Percentiles rank a stretch among this genome's conserved stretches.
Conservation (phyloP, 2,329 filamentous ascomycete species). For the Diatrype stigma region DNA sequence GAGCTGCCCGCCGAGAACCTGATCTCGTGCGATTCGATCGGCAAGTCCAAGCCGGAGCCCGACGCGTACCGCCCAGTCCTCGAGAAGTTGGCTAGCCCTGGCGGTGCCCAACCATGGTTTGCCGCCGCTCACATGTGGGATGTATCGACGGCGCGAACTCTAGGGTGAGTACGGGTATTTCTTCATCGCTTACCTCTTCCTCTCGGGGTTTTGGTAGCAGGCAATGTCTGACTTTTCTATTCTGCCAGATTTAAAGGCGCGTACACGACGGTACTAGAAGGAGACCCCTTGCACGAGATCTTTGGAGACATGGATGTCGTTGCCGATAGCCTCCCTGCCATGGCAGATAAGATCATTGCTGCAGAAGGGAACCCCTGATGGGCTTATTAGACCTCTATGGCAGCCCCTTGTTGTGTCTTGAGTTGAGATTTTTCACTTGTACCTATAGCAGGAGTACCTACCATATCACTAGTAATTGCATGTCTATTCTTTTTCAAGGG, state of each 20-base stretch:
- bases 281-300: slow-evolving; percentile 44
- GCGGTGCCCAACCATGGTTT: slow-evolving; percentile 44
- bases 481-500: too few relatives aligned
- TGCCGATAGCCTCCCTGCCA: slow-evolving; percentile 39
- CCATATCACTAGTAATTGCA: too few relatives aligned
- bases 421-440: too few relatives aligned
- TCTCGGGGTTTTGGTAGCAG: too few relatives aligned
- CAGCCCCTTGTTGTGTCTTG: background rate
- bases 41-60: slow-evolving; percentile 46
- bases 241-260: slow-evolving; percentile 42
- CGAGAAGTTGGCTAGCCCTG: slow-evolving; percentile 30
- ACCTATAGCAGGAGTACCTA: too few relatives aligned
- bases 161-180: slow-evolving; percentile 29
- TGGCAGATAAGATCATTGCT: slow-evolving; percentile 39
- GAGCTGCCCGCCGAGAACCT: slow-evolving; percentile 48
- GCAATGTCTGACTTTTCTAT: background rate
- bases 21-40: slow-evolving; percentile 44
- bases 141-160: slow-evolving; percentile 45
- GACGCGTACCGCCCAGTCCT: slow-evolving; percentile 37
- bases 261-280: slow-evolving; percentile 50
- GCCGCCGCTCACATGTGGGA: slow-evolving; percentile 60
- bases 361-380: background rate
- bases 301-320: slow-evolving; percentile 51
- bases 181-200: background rate
- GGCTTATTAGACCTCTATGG: background rate